Base-by-base conservation (phyloP, 2,329 filamentous ascomycete genomes). In the Aurifilum marmelostoma region DNA sequence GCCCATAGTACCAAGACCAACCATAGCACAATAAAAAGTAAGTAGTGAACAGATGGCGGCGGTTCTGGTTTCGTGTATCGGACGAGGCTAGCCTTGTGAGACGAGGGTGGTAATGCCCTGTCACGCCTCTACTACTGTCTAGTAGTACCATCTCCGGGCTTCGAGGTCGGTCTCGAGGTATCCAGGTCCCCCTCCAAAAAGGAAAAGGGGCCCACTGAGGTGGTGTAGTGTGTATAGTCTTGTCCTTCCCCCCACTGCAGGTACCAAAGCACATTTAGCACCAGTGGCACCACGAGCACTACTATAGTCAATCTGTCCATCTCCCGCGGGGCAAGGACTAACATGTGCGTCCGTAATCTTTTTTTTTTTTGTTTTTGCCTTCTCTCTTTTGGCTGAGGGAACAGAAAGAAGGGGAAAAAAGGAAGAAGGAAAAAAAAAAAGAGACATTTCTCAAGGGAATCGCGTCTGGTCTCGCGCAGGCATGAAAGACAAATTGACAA, bases 31-130 rank as follows among this genome's bases (percentile, higher is more conserved):
- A n/a, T 12, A n/a, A n/a, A n/a, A n/a, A n/a, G 18, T 34, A 39
- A 21, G 9, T 18, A 24, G 14, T 24, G 59, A 37, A 47, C 34
- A 11, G 39, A 24, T 12, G 24, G 39, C 21, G 24, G 39, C 21
- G 39, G 60, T 50, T 32, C 60, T 63, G 39, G 60, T 63, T 63
- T 63, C 60, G 60, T 29, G 59, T 41, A 41, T 41, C 60, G 41
- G 60, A 63, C 39, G 41, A 63, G 41, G 41, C 60, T 63, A 63
- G 60, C 39, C 60, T 47, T 34, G 60, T 63, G 60, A 63, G 60
- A 63, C 39, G 56, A 37, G 32, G 18, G 32, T 59, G 56, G 54
- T 37, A 18, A 59, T n/a, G 56, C 56, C 32, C 56, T 34, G 29
- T n/a, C 27, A 29, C 29, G 29, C 21, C 24, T 54, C n/a, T n/a